A percentile compares a stretch with the other conserved stretches of the same genome.
These are phyloP conservation scores for Parietaria judaica DNA, from an alignment of 306 rosid genomes.

Conservation along the genomic window DNA sequence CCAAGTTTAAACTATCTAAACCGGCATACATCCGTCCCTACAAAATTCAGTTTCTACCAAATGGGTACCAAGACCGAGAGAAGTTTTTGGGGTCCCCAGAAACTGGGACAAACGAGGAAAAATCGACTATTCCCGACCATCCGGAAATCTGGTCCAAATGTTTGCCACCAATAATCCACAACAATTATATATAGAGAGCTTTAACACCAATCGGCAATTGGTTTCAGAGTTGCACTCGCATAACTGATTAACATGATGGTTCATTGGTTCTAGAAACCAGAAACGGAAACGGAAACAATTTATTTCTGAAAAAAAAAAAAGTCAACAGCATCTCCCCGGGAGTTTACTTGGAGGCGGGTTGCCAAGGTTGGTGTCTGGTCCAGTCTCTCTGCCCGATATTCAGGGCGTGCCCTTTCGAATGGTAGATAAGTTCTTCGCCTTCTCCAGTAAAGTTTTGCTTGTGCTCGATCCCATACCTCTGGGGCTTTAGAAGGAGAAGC, in stretches of 20 bases:
- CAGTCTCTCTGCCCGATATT: conserved; percentile 91
- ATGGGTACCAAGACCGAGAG: too few species aligned
- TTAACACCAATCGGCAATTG: conserved; percentile 1
- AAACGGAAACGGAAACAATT: conserved; percentile 4
- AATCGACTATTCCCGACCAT: too few species aligned
- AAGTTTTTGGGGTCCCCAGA: too few species aligned
- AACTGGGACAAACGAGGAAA: too few species aligned
- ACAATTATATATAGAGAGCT: background rate
- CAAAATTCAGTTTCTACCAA: too few species aligned
- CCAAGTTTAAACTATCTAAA: too few species aligned
- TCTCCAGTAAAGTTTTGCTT: conserved; percentile 84
- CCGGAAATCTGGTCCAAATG: too few species aligned
- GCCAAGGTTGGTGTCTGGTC: conserved; percentile 94
- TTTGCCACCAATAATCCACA: background rate
- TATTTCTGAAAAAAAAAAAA: conserved; percentile 12
- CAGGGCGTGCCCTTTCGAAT: conserved; percentile 93
- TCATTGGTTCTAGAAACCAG: background rate
- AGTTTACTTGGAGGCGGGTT: conserved; percentile 41
- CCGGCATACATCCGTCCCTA: too few species aligned
- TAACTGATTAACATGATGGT: background rate
- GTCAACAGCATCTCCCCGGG: conserved; percentile 11
- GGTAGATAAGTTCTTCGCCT: conserved; percentile 81
- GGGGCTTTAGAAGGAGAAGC: conserved; percentile 86
- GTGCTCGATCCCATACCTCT: conserved; percentile 79
- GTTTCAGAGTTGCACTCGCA: conserved; percentile 1